Evolutionary conservation across 1,284 basidiomycete species (phyloP), one percentile per base, ranked within the genome.

Genomic region (Cutaneotrichosporon daszewskae): DNA sequence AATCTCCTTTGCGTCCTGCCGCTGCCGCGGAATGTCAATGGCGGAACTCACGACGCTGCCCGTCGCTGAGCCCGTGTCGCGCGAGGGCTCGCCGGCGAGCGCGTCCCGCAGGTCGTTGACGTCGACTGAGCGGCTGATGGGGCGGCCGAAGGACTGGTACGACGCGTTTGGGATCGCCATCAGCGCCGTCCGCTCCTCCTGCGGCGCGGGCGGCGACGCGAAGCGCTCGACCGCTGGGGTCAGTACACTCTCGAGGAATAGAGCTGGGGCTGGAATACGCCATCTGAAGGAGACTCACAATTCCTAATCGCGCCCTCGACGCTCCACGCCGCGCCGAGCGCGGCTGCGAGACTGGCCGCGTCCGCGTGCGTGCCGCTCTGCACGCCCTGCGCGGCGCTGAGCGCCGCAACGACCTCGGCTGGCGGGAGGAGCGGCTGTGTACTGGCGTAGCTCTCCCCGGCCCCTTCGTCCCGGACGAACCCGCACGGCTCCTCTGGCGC

Each of bases 141-240:
- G 84, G 37, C 84, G 79, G 26, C 81, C 77, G 43, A 90, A 72
- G 54, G 84, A 87, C 60, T 85, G 83, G 40, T 87, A 74, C 4
- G 87, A 90, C 19, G 85, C 74, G 64, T 91, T 91, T 52, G 89
- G 85, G 47, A 87, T 85, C 49, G 85, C 83, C 86, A 89, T 90
- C 46, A 91, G 72, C 39, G 14, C 22, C 9, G 29, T 7, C 14
- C n/a, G 16, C 12, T 29, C 18, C 11, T 19, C 27, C 13, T 14
- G 28, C 4, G 25, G 17, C 3, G 43, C 24, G 19, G 43, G 17
- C 13, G 38, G 27, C 29, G 37, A n/a, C 14, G 32, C 17, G 36
- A 34, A 43, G n/a, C 52, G 43, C 44, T 51, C 45, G 23, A 45
- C 34, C 16, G 39, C n/a, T n/a, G n/a, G n/a, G n/a, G n/a, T n/a